Base-by-base conservation (phyloP, 2,329 filamentous ascomycete genomes). In the Lithohypha guttulata region DNA sequence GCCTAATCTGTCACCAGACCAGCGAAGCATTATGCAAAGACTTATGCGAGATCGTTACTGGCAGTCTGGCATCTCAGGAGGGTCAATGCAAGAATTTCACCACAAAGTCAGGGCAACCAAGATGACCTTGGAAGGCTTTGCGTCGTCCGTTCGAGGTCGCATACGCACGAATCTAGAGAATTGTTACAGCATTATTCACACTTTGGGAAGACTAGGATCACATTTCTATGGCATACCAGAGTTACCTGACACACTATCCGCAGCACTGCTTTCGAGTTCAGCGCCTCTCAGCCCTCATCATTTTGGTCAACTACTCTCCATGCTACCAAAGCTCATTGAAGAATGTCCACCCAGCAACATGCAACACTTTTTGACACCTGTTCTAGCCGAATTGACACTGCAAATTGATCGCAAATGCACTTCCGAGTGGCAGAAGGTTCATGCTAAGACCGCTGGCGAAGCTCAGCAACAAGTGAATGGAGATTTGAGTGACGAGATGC, bases 31-130 rank as follows among this genome's bases (percentile, higher is more conserved):
- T 37, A 82, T 96, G 26, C 74, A 77, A 29, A 75, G 84, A 15
- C 85, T 96, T 14, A 65, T 98, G 15, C 93, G 86, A 10, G 91
- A 98, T 60, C 75, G 91, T 17, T 98, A 98, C 59, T 98, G 91
- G 91, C 91, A 98, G 66, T 85, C 87, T 5, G 91, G 91, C 7
- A 98, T 98, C 35, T 96, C 91, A 0, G 83, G 81, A 45, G 91
- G 93, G 18, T 96, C 84, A 52, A 86, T 91, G 57, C 91, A 96
- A 46, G 89, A 96, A 42, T 98, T 98, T 57, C 96, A 95, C 59
- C 83, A 85, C 21, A 77, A 84, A 27, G 89, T 98, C 2, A 77
- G 85, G 41, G 82, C 85, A 21, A 94, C 91, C 41, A 93, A 86
- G 60, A 75, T 73, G 27, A 94, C 86, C 0, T 75, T 94, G 41